A percentile compares a stretch with the other conserved stretches of the same genome.
Conservation (phyloP, 495 filamentous ascomycete species). For the Hyaloscypha finlandica region DNA sequence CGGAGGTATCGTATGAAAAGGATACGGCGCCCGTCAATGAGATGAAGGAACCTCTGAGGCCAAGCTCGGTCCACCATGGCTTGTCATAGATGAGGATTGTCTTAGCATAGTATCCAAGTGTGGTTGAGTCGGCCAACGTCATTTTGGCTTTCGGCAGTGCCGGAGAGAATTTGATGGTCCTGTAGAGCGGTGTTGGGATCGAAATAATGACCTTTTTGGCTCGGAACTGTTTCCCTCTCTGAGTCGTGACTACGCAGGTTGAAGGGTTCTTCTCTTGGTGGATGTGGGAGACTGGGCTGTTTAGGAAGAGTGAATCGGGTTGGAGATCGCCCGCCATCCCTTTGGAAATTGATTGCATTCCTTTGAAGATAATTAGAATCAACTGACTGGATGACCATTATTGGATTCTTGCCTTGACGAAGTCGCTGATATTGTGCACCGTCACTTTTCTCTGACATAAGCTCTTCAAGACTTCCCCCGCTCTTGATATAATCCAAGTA, state of each 20-base stretch:
- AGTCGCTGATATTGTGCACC: conserved; percentile 48
- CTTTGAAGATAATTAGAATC: conserved; percentile 16
- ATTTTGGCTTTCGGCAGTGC: conserved; percentile 33
- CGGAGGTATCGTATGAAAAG: conserved; percentile 45
- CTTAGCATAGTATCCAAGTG: conserved; percentile 43
- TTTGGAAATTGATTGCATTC: conserved; percentile 39
- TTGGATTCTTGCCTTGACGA: conserved; percentile 12
- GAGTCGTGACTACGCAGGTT: conserved; percentile 24
- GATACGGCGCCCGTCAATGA: conserved; percentile 39
- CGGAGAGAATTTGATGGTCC: conserved; percentile 39
- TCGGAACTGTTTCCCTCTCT: conserved; percentile 23
- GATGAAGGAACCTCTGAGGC: conserved; percentile 39
- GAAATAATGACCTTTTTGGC: conserved; percentile 42
- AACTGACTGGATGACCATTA: not conserved
- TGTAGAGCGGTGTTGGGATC: conserved; percentile 38
- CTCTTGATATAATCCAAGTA: conserved; percentile 53
- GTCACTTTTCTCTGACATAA: conserved; percentile 43
- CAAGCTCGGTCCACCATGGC: conserved; percentile 43
- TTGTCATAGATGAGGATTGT: conserved; percentile 38
- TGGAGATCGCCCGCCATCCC: conserved; percentile 32
- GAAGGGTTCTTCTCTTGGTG: conserved; percentile 1
- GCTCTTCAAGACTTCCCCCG: conserved; percentile 43
- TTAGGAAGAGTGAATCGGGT: conserved; percentile 28
- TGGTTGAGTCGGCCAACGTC: conserved; percentile 22
- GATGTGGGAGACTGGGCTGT: conserved; percentile 29